Evolutionary conservation across 129 eudicot species (phyloP).

Genomic region (Lonicera japonica): DNA sequence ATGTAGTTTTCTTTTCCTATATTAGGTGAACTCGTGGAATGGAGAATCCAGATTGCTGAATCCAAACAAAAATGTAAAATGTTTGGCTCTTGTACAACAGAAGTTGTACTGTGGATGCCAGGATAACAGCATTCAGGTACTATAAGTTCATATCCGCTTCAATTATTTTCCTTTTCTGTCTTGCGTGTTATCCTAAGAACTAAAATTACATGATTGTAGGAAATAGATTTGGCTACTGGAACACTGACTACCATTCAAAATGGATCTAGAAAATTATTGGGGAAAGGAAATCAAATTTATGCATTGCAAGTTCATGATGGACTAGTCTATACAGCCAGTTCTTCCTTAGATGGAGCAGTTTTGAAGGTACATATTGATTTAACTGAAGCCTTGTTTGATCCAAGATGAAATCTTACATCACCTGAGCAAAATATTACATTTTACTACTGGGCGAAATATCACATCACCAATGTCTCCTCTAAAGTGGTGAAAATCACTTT

Average conservation of each 20-base stretch:
- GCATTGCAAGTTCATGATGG: conserved; percentile 59
- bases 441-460: too few species aligned
- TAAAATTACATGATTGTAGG: conserved; percentile 26
- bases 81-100: conserved; percentile 57
- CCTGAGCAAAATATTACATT: too few species aligned
- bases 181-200: neutral
- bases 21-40: conserved; percentile 61
- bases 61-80: conserved; percentile 54
- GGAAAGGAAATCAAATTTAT: conserved; percentile 48
- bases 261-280: conserved; percentile 57
- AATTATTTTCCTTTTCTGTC: neutral
- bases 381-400: too few species aligned
- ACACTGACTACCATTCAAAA: conserved; percentile 47
- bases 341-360: conserved; percentile 63
- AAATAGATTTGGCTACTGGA: conserved; percentile 60
- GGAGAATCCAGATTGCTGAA: conserved; percentile 58
- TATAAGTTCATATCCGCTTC: neutral
- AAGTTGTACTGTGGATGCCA: conserved; percentile 69
- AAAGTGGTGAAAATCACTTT: too few species aligned
- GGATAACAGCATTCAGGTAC: conserved; percentile 80
- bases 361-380: conserved; percentile 62
- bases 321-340: conserved; percentile 40
- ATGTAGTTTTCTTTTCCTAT: neutral
- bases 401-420: too few species aligned
- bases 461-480: too few species aligned